Conservation (phyloP, 2,329 filamentous ascomycete species). For the Macrophomina tecta region DNA sequence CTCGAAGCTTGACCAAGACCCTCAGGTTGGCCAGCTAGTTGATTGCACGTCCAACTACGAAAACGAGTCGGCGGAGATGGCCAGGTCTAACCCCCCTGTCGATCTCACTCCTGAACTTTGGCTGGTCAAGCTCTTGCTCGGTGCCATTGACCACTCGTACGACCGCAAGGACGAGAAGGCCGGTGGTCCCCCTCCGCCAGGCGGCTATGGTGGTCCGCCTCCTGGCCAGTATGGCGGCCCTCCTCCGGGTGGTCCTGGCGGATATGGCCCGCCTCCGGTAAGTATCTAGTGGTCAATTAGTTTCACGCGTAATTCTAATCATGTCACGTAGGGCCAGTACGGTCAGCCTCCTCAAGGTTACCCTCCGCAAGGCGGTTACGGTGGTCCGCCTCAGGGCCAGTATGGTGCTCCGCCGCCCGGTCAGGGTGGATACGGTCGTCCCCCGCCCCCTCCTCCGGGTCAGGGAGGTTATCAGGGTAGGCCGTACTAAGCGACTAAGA, state of each 20-base stretch:
- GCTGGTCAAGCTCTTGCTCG: constrained; percentile 71
- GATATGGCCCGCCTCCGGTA: constrained; percentile 30
- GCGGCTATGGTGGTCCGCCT: constrained; percentile 33
- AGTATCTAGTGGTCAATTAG: background rate
- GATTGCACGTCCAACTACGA: constrained; percentile 75
- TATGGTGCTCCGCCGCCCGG: constrained; percentile 38
- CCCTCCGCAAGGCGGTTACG: constrained; percentile 30
- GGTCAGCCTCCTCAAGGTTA: constrained; percentile 33
- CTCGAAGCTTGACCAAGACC: constrained; percentile 67
- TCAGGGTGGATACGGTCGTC: constrained; percentile 38
- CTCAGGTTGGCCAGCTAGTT: constrained; percentile 64
- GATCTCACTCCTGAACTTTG: constrained; percentile 70
- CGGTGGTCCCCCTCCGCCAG: constrained; percentile 40
- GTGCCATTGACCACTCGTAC: constrained; percentile 69
- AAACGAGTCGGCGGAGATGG: constrained; percentile 71
- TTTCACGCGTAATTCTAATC: constrained; percentile 24
- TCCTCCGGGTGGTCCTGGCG: constrained; percentile 31
- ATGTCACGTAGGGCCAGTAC: constrained; percentile 31
- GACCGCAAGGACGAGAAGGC: constrained; percentile 69
- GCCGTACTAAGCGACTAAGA: constrained; percentile 5
- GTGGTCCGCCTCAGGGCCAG: constrained; percentile 34
- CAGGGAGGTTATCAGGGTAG: constrained; percentile 24
- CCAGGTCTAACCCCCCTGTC: constrained; percentile 64
- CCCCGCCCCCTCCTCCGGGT: constrained; percentile 35
- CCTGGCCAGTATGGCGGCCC: constrained; percentile 43